Evolutionary conservation across 805 yeast species (phyloP), one percentile per base, ranked within the genome.

Genomic region (Saccharomyces jurei): DNA sequence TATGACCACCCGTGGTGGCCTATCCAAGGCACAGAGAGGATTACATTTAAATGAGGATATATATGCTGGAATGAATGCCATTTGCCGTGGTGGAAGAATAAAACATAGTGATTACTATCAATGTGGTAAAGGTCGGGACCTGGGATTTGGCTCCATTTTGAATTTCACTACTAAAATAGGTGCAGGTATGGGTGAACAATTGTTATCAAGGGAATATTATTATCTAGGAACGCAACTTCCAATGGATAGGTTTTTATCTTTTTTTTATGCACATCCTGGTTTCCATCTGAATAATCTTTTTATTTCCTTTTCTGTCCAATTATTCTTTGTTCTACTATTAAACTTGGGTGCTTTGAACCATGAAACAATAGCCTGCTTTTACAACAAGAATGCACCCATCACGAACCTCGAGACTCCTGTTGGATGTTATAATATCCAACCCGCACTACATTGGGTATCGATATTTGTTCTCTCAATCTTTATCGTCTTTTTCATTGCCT

Each of bases 121-220:
- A 70, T 92, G 98, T 72, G 98, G 98, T 31, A 92, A 92, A 69
- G 98, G 98, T 0, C 79, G 98, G 69, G 98, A 92, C 74, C 74
- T 92, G 53, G 98, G 98, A 2, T 92, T 92, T 72, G 86, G 90
- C 1, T 88, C 97, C 0, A 90, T 92, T 60, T 75, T 92, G 61
- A 92, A 91, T 66, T 92, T 92, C 74, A 92, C 97, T 0, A 86
- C 96, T 2, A 92, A 92, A 72, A 91, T 92, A 67, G 98, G 98
- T 2, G 94, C 96, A 47, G 98, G 98, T 51, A 92, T 92, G 98
- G 98, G 98, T 8, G 98, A 92, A 68, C 98, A 92, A 69, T 80
- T 91, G 69, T 72, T 92, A 32, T 89, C 96, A 5, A 79, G 98
- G 64, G 98, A 92, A 65, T 89, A 91, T 71, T 92, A 85, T 68